phyloP scores from a whole-genome alignment of 768 basidiomycete species.

The Mrakia frigida region DNA sequence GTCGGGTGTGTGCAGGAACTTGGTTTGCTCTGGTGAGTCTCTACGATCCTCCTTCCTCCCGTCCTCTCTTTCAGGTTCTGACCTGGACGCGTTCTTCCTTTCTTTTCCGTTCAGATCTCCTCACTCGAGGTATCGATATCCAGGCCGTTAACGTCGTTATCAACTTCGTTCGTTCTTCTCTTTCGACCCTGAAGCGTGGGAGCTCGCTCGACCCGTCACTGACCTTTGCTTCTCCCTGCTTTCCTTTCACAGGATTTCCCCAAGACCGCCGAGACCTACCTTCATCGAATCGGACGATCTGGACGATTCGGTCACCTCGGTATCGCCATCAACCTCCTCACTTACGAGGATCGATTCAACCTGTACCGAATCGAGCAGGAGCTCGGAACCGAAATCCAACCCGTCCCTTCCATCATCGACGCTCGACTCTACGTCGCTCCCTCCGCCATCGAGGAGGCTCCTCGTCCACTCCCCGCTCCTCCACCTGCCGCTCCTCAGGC shows the following conservation, averaged over 20 bases:
- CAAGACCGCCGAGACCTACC: conserved; percentile 97
- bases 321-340: conserved; percentile 94
- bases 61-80: neutral
- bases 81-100: neutral
- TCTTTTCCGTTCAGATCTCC: conserved; percentile 57
- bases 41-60: neutral
- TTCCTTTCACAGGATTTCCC: conserved; percentile 60
- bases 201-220: neutral
- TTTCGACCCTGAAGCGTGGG: too few relatives aligned
- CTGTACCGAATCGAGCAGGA: conserved; percentile 98
- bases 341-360: conserved; percentile 96
- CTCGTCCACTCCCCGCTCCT: conserved; percentile 7
- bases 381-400: conserved; percentile 93
- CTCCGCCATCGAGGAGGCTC: conserved; percentile 35
- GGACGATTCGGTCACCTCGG: conserved; percentile 97
- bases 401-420: conserved; percentile 88
- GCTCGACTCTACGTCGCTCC: conserved; percentile 90
- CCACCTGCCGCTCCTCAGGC: neutral
- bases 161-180: conserved; percentile 62
- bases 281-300: conserved; percentile 95
- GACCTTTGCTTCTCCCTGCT: neutral
- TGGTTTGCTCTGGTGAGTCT: conserved; percentile 67
- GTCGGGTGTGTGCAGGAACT: conserved; percentile 94
- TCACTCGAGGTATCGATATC: conserved; percentile 98
- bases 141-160: conserved; percentile 99